Conservation (phyloP, 139 green algal species). For the Edaphochlamys debaryana region DNA sequence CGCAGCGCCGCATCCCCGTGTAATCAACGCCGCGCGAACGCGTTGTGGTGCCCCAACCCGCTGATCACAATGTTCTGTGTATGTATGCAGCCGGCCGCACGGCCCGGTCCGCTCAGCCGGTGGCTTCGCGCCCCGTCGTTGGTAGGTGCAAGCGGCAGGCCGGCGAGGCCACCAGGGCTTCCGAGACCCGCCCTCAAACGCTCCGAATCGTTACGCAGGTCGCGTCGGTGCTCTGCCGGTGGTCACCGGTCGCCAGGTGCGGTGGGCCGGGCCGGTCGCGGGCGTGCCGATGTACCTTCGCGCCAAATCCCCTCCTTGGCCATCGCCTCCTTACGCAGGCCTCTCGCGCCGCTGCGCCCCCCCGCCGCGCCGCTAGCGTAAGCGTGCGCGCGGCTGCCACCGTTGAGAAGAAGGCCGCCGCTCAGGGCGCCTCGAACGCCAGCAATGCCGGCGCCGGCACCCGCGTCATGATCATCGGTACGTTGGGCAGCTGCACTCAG, state of each 20-base stretch:
- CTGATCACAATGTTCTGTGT: neutral
- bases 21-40: neutral
- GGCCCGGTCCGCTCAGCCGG: too few species aligned
- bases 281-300: neutral
- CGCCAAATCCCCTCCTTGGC: neutral
- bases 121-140: too few species aligned
- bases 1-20: too few species aligned
- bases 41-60: neutral
- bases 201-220: neutral
- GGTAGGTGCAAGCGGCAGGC: too few species aligned
- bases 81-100: neutral
- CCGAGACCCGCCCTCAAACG: neutral
- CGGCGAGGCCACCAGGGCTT: too few species aligned
- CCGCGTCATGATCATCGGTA: constrained; percentile 85
- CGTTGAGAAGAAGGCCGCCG: constrained; percentile 33
- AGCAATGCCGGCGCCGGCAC: constrained; percentile 68
- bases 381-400: constrained; percentile 27
- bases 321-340: neutral
- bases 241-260: neutral
- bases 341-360: neutral
- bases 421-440: neutral
- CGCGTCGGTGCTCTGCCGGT: neutral
- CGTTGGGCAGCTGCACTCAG: neutral
- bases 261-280: neutral
- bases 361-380: neutral